Evolutionary conservation across 495 filamentous ascomycete species (phyloP), one percentile per base, ranked within the genome.

Genomic region (Neurospora sp.): DNA sequence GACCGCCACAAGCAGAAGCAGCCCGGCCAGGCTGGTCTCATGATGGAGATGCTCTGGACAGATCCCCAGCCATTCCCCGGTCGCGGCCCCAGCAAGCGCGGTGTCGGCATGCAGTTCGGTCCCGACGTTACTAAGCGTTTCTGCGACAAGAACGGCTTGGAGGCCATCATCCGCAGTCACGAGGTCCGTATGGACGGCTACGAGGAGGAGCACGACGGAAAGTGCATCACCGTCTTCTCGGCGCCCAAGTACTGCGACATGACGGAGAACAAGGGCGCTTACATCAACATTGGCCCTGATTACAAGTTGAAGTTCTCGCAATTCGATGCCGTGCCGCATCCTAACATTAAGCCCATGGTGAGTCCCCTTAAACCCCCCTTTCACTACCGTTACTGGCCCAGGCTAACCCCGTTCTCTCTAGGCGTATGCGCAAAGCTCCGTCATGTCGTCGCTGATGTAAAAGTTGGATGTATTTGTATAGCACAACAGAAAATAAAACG

Each of bases 1-100:
- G 89, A 98, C 80, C 88, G 96, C 75, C 94, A 98, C 82, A 89
- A 88, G 80, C 96, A 98, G 84, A 88, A 93, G 38, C 96, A 99
- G 78, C 96, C 96, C n/a, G 96, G 96, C 31, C 96, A 98, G 80
- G 81, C 90, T 61, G 96, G 96, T 40, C 83, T 99, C 76, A 99
- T 99, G 96, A 98, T 99, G 96, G 96, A 99, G 81, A 99, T 99
- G 96, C 89, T 99, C 22, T 99, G 96, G 96, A 98, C 96, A 1
- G 96, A 99, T 78, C 96, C 96, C 14, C 96, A 98, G 79, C 84
- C 90, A 0, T 84, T 89, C 74, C 92, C 92, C 68, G 96, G 96
- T 37, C 89, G 96, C 70, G 93, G 94, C 9, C 96, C 95, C 27
- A 97, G 93, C 85, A 99, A 99, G 87, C 89, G 96, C 79, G 96